Percentiles rank a stretch among this genome's conserved stretches.
Conservation (phyloP, 164 flowering plant genomes). For the Nelumbo lutea region DNA sequence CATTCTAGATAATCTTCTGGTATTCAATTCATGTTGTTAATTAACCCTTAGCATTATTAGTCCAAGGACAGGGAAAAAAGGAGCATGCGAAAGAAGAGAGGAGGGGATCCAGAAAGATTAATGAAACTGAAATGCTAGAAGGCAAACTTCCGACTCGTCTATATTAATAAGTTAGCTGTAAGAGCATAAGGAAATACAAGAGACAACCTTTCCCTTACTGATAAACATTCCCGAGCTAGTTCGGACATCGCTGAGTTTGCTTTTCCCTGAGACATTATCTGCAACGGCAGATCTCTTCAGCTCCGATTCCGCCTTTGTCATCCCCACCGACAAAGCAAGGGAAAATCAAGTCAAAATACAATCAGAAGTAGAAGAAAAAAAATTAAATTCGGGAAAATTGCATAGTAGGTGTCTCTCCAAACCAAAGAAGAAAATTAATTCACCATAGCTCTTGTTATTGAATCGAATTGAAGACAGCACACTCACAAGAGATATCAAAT, state of each 20-base stretch:
- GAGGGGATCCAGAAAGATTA: not conserved
- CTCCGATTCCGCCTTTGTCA: slow-evolving; percentile 72
- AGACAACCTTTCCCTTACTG: slow-evolving; percentile 63
- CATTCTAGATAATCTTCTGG: no score
- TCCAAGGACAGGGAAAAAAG: not conserved
- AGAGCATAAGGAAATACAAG: not conserved
- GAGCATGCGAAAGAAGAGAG: not conserved
- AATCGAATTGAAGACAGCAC: not conserved
- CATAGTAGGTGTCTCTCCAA: not conserved
- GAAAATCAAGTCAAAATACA: not conserved
- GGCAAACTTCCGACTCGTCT: no score
- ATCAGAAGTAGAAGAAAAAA: not conserved
- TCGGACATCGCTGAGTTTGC: slow-evolving; percentile 80
- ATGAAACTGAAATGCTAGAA: not conserved
- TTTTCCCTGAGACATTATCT: slow-evolving; percentile 72
- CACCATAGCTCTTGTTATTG: not conserved
- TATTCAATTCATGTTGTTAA: no score
- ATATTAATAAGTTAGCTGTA: no score
- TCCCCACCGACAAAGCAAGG: slow-evolving; percentile 3
- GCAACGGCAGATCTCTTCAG: slow-evolving; percentile 92
- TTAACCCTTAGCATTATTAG: no score
- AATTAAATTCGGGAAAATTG: not conserved
- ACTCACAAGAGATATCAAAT: slow-evolving; percentile 80
- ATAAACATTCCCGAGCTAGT: slow-evolving; percentile 98
- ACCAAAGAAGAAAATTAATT: slow-evolving; percentile 6